phyloP scores from a whole-genome alignment of 2,329 filamentous ascomycete species.

The Trichoderma sp. region DNA sequence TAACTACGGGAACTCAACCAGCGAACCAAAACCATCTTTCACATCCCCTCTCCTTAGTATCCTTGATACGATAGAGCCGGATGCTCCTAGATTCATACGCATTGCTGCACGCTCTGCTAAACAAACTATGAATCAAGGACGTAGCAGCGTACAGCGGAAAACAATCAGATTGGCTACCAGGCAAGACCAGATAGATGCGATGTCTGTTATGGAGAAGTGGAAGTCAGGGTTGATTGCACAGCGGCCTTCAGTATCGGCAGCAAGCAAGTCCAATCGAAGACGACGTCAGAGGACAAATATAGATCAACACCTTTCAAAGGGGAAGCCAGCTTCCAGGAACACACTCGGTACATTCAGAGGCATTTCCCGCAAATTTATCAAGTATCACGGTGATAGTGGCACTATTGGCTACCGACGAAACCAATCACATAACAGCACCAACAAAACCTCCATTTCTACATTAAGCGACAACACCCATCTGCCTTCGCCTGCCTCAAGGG shows the following conservation, averaged over 20 bases:
- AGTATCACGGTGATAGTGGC: conserved; percentile 31
- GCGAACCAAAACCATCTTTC: conserved; percentile 21
- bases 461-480: background rate
- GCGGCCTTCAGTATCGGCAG: conserved; percentile 36
- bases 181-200: conserved; percentile 61
- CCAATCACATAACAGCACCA: background rate
- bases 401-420: conserved; percentile 31
- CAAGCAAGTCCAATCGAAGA: conserved; percentile 24
- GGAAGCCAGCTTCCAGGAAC: background rate
- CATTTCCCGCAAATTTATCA: conserved; percentile 33
- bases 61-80: conserved; percentile 56
- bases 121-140: conserved; percentile 50
- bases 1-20: conserved; percentile 10
- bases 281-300: conserved; percentile 26
- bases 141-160: conserved; percentile 57
- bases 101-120: conserved; percentile 61
- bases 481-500: conserved; percentile 34
- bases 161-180: conserved; percentile 61
- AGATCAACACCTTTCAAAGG: background rate
- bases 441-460: background rate
- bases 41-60: conserved; percentile 56
- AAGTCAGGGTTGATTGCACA: conserved; percentile 53
- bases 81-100: conserved; percentile 59
- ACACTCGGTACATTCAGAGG: background rate
- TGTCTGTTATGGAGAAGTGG: conserved; percentile 57